Evolutionary conservation across 2,329 filamentous ascomycete genomes (phyloP).

Genomic region (Pseudogymnoascus sp.): DNA sequence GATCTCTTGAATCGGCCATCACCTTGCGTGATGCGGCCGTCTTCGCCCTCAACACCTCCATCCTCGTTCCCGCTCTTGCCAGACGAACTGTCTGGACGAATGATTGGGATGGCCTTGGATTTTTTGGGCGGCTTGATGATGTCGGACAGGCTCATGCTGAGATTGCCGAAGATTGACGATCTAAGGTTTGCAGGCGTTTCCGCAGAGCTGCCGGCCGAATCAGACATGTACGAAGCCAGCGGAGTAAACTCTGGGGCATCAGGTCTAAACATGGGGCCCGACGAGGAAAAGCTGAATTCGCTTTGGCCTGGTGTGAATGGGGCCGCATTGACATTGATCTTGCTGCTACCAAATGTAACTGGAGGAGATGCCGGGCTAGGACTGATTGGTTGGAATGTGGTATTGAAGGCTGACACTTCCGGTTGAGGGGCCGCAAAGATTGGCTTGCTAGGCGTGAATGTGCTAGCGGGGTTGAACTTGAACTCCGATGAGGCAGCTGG

Average conservation of each 20-base stretch:
- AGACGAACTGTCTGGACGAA: conserved; percentile 53
- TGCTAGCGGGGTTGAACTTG: conserved; percentile 53
- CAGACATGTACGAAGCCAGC: conserved; percentile 36
- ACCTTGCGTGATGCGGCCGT: conserved; percentile 54
- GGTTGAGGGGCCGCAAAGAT: conserved; percentile 41
- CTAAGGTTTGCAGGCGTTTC: conserved; percentile 26
- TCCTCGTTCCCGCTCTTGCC: conserved; percentile 31
- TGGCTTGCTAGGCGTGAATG: conserved; percentile 48
- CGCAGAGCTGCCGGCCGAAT: conserved; percentile 41
- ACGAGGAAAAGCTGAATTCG: conserved; percentile 61
- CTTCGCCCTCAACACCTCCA: conserved; percentile 44
- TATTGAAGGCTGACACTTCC: conserved; percentile 23
- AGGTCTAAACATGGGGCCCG: conserved; percentile 63
- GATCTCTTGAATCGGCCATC: conserved; percentile 69
- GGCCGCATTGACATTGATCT: conserved; percentile 61
- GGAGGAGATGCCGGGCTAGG: conserved; percentile 28
- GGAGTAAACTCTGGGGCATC: conserved; percentile 73
- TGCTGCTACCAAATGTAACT: conserved; percentile 22
- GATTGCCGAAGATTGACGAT: conserved; percentile 60
- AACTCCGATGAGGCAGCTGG: conserved; percentile 78
- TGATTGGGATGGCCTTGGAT: conserved; percentile 77
- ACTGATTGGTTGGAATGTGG: conserved; percentile 12
- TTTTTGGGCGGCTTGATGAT: conserved; percentile 59
- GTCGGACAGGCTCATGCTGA: conserved; percentile 55
- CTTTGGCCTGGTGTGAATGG: conserved; percentile 61